Evolutionary conservation across 2,329 filamentous ascomycete species (phyloP), one percentile per base, ranked within the genome.

Genomic region (Exophiala dermatitidis): DNA sequence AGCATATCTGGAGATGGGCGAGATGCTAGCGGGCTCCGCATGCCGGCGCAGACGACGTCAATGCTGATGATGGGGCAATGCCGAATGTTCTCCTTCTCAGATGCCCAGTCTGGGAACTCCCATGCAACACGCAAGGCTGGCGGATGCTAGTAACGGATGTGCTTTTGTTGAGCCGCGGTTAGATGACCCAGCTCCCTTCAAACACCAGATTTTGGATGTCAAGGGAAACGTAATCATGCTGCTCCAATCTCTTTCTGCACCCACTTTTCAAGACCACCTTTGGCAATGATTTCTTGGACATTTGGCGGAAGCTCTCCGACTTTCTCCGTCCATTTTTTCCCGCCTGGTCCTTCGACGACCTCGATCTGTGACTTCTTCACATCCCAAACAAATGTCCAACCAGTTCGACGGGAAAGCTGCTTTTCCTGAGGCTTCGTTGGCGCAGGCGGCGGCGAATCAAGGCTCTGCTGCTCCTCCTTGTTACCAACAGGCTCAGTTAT

Each of bases 371-470:
- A 88, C 53, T 84, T 75, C 53, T 78, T 73, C 7, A 95, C 81
- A 68, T 95, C 88, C 89, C 89, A 95, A 3, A 79, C 76, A 30
- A 95, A 75, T 46, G 75, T 90, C 90, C 89, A 95, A 9, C 88
- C 88, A 0, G 88, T 95, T 31, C 88, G 77, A 30, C 84, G 76
- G 0, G 88, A 90, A 10, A 82, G 69, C 40, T 75, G 65, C 69
- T 84, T 85, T 32, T 76, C 70, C 9, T 73, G 69, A 48, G 71
- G 63, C 41, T 66, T 58, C 29, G 71, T 69, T 8, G 69, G 67
- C 28, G 71, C 70, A 5, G 75, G 71, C 5, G 72, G 69, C 32
- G 73, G 73, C 4, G 75, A 76, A 61, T 81, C 78, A 1, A 80
- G 67, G 43, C 70, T 74, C 38, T 68, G 64, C 10, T 65, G 67